Evolutionary conservation across 2,329 filamentous ascomycete genomes (phyloP), one percentile per base, ranked within the genome.

Genomic region (Talaromyces sp.): DNA sequence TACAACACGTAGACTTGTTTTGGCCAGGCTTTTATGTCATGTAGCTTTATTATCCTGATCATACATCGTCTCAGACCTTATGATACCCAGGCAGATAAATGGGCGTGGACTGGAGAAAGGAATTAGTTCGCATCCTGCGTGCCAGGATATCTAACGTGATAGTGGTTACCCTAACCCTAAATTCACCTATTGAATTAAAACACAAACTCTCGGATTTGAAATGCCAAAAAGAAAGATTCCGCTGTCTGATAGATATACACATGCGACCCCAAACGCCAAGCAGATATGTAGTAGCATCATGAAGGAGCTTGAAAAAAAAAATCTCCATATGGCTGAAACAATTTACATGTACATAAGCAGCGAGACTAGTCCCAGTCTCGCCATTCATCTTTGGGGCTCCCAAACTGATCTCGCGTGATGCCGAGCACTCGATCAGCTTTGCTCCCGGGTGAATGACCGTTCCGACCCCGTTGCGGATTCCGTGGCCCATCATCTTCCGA

Each of bases 281-380:
- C 35, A 53, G 8, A 39, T 52, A 22, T 39, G 33, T 40, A 17
- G 15, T 52, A 17, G n/a, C 33, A 52, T 39, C 48, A 19, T 39
- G 35, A 39, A 37, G 9, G 39, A 37, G 28, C 45, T 48, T 48
- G 28, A 21, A 15, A n/a, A n/a, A n/a, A n/a, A n/a, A n/a, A 48
- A 48, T 10, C 13, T 25, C 28, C n/a, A 21, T 21, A 19, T 46
- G 22, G 25, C 28, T 33, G 33, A 57, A 57, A 53, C 5, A 13
- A 39, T 22, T 25, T 39, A 52, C 48, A 52, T n/a, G 48, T 40
- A 40, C 36, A 50, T 6, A 31, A 11, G 22, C 17, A 21, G 17
- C 25, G n/a, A 43, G 11, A 36, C 17, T 53, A 73, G 57, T 75
- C 73, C 73, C 73, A 75, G 46, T 75, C 66, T 7, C 70, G 67